Evolutionary conservation across 1,284 basidiomycete genomes (phyloP), one percentile per base, ranked within the genome.

Genomic region (Trametes versicolor): DNA sequence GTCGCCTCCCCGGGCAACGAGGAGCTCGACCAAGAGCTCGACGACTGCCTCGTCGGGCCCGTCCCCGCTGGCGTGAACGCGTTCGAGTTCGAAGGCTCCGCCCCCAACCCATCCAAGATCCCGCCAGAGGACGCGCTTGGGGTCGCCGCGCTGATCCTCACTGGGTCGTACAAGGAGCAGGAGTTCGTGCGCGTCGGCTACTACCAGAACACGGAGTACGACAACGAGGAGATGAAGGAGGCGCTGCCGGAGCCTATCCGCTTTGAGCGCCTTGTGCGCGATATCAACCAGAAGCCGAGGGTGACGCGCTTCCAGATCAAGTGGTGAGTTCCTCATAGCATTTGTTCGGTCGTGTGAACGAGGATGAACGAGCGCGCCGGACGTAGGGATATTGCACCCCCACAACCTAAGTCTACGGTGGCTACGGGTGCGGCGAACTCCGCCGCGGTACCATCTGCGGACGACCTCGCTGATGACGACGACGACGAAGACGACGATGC

Each of bases 121-220:
- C 95, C 95, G 0, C 74, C 86, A 56, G 88, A 93, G 70, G 96
- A 97, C 74, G 89, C 96, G 17, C 84, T 97, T 1, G 95, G 96
- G 45, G 94, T 97, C 17, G 93, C 95, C 0, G 95, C 96, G 2
- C 89, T 97, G 73, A 95, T 97, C 74, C 85, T 96, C 70, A 95
- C 96, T n/a, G 92, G 93, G 58, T 88, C 93, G 59, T 93, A 97
- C 79, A 88, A 88, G 37, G 96, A 97, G 60, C 96, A 98, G 74
- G 97, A 99, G 78, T 99, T 99, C 78, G 97, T 99, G 43, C 89
- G 97, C 47, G 97, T 99, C 23, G 97, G 98, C 6, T 99, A 99
- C 80, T 99, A 99, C 78, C 98, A 99, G 79, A 98, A 99, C 77
- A 99, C 97, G 54, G 97, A 98, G 76, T 99, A 99, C 77, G 96